Evolutionary conservation across 2,329 filamentous ascomycete species (phyloP).

Genomic region (Knufia petricola): DNA sequence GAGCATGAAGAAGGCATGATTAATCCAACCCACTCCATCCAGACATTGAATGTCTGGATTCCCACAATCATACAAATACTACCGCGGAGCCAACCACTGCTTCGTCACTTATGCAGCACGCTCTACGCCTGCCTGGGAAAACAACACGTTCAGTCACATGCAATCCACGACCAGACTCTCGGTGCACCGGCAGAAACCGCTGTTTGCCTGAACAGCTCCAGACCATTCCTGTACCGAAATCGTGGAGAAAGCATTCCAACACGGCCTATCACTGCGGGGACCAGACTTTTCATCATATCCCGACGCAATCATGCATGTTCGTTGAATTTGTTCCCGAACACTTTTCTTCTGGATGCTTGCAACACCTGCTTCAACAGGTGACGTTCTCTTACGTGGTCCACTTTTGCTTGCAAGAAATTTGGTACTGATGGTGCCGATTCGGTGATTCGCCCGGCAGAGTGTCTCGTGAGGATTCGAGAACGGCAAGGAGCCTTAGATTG

Average conservation of each 20-base stretch:
- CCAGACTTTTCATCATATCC: background rate
- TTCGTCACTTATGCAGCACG: background rate
- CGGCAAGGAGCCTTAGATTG: background rate
- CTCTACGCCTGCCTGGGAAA: background rate
- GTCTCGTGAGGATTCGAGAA: background rate
- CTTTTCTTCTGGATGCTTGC: background rate
- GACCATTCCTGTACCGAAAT: background rate
- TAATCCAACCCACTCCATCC: too few relatives aligned
- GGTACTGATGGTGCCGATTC: background rate
- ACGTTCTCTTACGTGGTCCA: too few relatives aligned
- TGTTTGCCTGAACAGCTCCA: background rate
- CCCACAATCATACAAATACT: too few relatives aligned
- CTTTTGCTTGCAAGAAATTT: background rate
- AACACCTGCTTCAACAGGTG: too few relatives aligned
- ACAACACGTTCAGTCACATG: background rate
- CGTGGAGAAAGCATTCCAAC: background rate
- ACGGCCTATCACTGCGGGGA: conserved; percentile 2
- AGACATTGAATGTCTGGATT: too few relatives aligned
- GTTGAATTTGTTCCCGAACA: background rate
- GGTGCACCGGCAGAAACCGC: conserved; percentile 1
- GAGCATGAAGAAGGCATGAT: too few relatives aligned
- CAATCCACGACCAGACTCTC: background rate
- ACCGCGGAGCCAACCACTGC: too few relatives aligned
- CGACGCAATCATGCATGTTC: conserved; percentile 1
- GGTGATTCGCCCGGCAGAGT: background rate